A percentile compares a stretch with the other conserved stretches of the same genome.
phyloP scores from a whole-genome alignment of 164 flowering plant species.

The Liriodendron chinense region DNA sequence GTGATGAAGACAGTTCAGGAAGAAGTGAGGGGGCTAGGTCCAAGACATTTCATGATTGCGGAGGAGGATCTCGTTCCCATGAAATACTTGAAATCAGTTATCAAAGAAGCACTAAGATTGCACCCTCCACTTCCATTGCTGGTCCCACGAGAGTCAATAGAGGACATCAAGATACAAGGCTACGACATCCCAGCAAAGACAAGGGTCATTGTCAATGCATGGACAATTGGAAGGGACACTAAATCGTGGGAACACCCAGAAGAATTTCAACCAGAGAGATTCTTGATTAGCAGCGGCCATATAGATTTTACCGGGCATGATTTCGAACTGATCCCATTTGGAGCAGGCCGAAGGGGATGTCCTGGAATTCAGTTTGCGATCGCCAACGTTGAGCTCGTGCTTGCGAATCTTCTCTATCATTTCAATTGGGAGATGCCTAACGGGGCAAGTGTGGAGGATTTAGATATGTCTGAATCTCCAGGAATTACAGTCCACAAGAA shows the following conservation, averaged over 20 bases:
- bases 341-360: constrained; percentile 15
- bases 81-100: constrained; percentile 25
- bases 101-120: constrained; percentile 18
- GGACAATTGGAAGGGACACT: constrained; percentile 19
- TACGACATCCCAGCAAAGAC: constrained; percentile 13
- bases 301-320: constrained; percentile 10
- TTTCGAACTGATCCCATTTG: constrained; percentile 11
- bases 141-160: constrained; percentile 2
- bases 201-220: constrained; percentile 13
- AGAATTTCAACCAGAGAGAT: constrained; percentile 11
- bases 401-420: constrained; percentile 53
- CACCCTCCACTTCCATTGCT: constrained; percentile 13
- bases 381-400: not conserved
- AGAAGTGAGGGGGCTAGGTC: constrained; percentile 14
- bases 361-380: constrained; percentile 8
- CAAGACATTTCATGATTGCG: constrained; percentile 13
- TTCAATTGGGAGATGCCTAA: constrained; percentile 36
- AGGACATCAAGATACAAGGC: constrained; percentile 1
- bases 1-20: constrained; percentile 29
- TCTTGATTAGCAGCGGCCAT: not conserved
- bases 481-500: constrained; percentile 65
- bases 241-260: constrained; percentile 10
- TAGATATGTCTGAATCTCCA: constrained; percentile 63
- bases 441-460: constrained; percentile 66
- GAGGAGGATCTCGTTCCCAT: constrained; percentile 26